Evolutionary conservation across 2,329 filamentous ascomycete genomes (phyloP).

Genomic region (Ascochyta lentis): DNA sequence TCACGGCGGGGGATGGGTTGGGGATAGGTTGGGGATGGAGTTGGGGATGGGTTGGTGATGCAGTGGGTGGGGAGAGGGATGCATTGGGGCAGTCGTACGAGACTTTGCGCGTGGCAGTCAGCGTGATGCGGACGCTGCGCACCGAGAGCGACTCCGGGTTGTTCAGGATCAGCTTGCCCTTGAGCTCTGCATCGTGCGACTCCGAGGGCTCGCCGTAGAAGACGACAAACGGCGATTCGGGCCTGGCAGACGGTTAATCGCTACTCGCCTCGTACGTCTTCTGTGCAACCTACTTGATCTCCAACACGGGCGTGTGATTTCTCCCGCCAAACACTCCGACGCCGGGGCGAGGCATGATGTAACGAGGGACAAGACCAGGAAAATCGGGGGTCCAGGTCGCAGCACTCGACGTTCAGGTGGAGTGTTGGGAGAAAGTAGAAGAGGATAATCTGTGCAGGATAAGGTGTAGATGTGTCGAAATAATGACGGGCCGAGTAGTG

Average conservation of each 20-base stretch:
- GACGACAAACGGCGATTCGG: constrained; percentile 57
- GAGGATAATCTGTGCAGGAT: no score
- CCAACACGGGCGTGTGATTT: constrained; percentile 43
- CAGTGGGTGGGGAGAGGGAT: no score
- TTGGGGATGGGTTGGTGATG: no score
- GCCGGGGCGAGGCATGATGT: constrained; percentile 41
- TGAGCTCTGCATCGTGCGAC: constrained; percentile 53
- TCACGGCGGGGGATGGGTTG: no score
- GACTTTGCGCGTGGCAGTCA: constrained; percentile 58
- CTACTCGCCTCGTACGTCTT: constrained; percentile 3
- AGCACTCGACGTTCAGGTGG: no score
- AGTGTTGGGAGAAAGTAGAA: no score
- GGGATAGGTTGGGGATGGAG: background rate
- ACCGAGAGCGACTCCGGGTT: constrained; percentile 57
- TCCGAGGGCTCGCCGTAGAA: constrained; percentile 58
- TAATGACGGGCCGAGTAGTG: no score
- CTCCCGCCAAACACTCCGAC: constrained; percentile 45
- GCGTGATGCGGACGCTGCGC: constrained; percentile 54
- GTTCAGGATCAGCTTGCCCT: constrained; percentile 55
- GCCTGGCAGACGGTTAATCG: constrained; percentile 35
- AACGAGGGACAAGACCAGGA: constrained; percentile 17
- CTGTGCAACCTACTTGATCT: constrained; percentile 51
- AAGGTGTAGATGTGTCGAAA: no score
- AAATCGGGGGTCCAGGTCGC: no score
- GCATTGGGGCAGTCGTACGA: constrained; percentile 40